Evolutionary conservation across 306 rosid species (phyloP), one percentile per base, ranked within the genome.

Genomic region (Potentilla sterilis): DNA sequence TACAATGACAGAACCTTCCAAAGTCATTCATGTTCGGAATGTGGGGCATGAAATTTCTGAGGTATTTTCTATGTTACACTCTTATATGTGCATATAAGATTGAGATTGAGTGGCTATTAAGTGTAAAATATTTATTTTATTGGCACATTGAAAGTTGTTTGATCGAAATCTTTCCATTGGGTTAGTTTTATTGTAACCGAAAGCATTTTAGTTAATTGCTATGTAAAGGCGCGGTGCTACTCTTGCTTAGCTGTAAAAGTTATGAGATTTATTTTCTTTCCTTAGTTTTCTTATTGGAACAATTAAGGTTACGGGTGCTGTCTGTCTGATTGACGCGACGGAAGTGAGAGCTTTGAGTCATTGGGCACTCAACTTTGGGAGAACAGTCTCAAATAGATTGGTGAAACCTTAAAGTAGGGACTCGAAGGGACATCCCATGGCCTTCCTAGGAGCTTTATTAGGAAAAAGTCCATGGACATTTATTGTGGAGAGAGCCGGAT

Each of bases 41-140:
- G 98, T 92, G 69, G 98, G 97, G 15, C 98, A 89, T 75, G 98
- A 95, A 82, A 90, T 92, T 77, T 87, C 98, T 62, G 96, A 95
- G 86, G 98, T 95, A 79, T 48, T 62, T 71, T 44, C 38, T 77
- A 67, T 70, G 59, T 54, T 55, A 55, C 57, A 62, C 71, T 62
- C 13, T 67, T 38, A 46, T 43, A 3, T 73, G 28, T 77, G 47
- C 40, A 49, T 49, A 24, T 7, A 9, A 48, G 7, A 22, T 57
- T 13, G 15, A 67, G 16, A 67, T 32, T 40, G n/a, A 57, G 43
- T 48, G 16, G 18, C 41, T 46, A 8, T n/a, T 13, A 38, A 8
- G 28, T 55, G 40, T 38, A 22, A 19, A 22, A 19, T 7, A 28
- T 42, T 44, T 69, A 44, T 47, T 58, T 73, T 46, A 9, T 18